Percentiles rank a stretch among this genome's conserved stretches.
phyloP scores from a whole-genome alignment of 192 early-diverging fungal species.

The Neocallimastix lanati region DNA sequence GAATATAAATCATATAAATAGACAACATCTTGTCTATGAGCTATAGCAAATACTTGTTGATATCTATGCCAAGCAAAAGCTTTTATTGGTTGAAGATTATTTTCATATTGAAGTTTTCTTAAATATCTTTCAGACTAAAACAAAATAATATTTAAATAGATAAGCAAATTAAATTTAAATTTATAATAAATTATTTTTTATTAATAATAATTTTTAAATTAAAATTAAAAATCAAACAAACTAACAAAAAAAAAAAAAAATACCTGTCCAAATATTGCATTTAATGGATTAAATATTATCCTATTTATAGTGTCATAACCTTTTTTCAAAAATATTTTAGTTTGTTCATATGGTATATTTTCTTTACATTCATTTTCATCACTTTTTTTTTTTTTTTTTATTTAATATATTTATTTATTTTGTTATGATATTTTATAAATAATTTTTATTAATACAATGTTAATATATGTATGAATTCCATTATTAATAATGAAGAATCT shows the following conservation, averaged over 20 bases:
- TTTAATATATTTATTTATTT: no score
- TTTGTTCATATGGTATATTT: neutral
- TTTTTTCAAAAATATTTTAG: neutral
- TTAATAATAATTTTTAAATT: no score
- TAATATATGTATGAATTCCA: no score
- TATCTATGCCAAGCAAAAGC: slow-evolving; percentile 62
- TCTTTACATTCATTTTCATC: neutral
- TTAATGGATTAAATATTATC: neutral
- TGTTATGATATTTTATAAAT: no score
- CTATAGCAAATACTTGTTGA: slow-evolving; percentile 44
- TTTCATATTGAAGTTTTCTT: neutral
- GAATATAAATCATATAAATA: slow-evolving; percentile 47
- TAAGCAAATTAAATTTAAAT: no score
- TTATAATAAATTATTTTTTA: no score
- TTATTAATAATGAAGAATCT: no score
- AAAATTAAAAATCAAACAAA: no score
- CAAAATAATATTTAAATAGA: no score
- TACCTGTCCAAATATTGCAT: neutral
- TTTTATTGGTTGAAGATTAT: slow-evolving; percentile 11
- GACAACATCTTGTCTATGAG: slow-evolving; percentile 40
- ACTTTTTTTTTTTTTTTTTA: no score
- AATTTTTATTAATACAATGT: no score
- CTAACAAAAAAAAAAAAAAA: no score
- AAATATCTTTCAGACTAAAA: neutral
- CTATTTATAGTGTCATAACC: neutral